Evolutionary conservation across 768 basidiomycete species (phyloP), one percentile per base, ranked within the genome.

Genomic region (Phlebiopsis gigantea): DNA sequence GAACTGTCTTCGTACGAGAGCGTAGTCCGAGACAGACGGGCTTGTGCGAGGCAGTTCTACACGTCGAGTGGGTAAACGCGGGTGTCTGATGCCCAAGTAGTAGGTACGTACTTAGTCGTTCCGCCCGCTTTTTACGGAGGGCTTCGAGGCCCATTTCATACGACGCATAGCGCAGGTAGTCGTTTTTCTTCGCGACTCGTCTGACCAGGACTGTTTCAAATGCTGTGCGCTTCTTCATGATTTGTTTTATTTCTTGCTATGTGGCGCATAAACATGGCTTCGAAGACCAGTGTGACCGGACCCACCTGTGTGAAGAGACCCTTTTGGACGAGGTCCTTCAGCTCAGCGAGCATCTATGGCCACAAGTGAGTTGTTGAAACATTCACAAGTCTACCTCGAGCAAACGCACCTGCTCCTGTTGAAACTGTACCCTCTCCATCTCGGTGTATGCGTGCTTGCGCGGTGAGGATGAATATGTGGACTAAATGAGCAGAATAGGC

Each of bases 381-480:
- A 1, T 2, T 41, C 12, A 21, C 39, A 41, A 26, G 1, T 49
- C n/a, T n/a, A 9, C 12, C 4, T 6, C 39, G 41, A 6, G 6
- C 46, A 53, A 25, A 55, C 75, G 50, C 55, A 80, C 86, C 84
- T 90, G 87, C 84, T 96, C 93, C 71, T 95, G 90, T 72, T 95
- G 85, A 65, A 88, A 95, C 57, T 96, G 89, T 0, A 96, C 93
- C 62, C 91, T 82, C 79, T 98, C 94, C 94, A 98, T 95, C 44
- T 22, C 61, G 58, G 22, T 12, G 34, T 17, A 9, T 3, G 12
- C 34, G 34, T 21, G 47, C 28, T 26, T n/a, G 28, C 28, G 29
- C 8, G 28, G 47, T n/a, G 15, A 29, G 29, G 8, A 28, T 8
- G 21, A 14, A 28, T 48, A 7, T 30, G 47, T 29, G 28, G 25